Evolutionary conservation across 2,329 filamentous ascomycete genomes (phyloP), one percentile per base, ranked within the genome.

Genomic region (Polytolypa hystricis): DNA sequence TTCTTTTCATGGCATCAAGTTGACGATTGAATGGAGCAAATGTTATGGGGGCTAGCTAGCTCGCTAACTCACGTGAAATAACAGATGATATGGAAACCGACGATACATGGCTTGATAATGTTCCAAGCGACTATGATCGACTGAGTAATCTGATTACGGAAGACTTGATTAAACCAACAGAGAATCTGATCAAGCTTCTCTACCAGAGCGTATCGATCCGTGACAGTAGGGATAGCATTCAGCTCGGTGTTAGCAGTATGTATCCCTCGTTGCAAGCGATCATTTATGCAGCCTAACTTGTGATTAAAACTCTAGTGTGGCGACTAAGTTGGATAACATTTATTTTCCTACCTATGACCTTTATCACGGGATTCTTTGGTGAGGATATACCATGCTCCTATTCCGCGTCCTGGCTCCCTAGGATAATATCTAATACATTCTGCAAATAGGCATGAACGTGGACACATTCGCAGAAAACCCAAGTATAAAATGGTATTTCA

Each of bases 151-250:
- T 59, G 29, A 64, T 70, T 33, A 57, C 66, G 18, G 65, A 70
- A 41, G 69, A 71, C 43, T 54, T 71, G 32, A 57, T 70, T 5
- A 66, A 66, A 35, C 67, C 69, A 3, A 70, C 67, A 0, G 59
- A 61, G 17, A 66, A 63, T 35, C 53, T 71, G 16, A 67, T 61
- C 19, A 69, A 71, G 40, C 40, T 66, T 35, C 65, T 71, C 60
- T 73, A 73, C 46, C 70, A 70, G 43, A 65, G 60, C 7, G 68
- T 72, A 4, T 67, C 62, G 3, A 71, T 72, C 36, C 57, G 68
- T 19, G 69, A 73, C 45, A 64, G 66, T 2, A 56, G 66, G 2
- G 63, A 68, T 38, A 66, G 60, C 1, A 53, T 71, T 3, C 63
- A 68, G 37, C 56, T 72, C 2, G 65, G 65, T 4, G 50, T 66